These are phyloP conservation scores for Dactylellina leptospora DNA, from an alignment of 2,329 filamentous ascomycete species.

Conservation along the genomic window DNA sequence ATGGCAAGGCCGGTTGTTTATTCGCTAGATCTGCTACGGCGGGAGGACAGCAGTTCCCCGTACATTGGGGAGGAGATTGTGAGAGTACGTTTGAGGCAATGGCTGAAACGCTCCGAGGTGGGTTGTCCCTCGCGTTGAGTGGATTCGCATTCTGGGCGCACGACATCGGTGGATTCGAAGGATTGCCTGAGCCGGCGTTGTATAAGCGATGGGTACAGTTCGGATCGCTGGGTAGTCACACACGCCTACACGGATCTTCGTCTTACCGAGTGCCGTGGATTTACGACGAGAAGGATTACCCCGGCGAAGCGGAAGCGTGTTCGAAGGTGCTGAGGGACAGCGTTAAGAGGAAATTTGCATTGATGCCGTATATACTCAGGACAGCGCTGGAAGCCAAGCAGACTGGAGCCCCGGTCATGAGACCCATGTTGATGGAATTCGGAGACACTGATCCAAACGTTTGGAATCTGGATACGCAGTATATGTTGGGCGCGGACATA, in stretches of 20 bases:
- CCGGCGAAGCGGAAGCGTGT: conserved; percentile 63
- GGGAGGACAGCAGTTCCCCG: conserved; percentile 74
- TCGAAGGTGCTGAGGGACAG: conserved; percentile 66
- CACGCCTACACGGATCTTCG: conserved; percentile 73
- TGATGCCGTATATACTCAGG: conserved; percentile 69
- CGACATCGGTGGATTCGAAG: conserved; percentile 78
- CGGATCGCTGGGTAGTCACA: conserved; percentile 75
- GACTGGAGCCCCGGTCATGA: conserved; percentile 70
- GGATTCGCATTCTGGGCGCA: conserved; percentile 75
- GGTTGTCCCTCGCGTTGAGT: conserved; percentile 70
- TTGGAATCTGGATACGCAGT: conserved; percentile 75
- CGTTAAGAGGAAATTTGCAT: conserved; percentile 66
- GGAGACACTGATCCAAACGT: conserved; percentile 72
- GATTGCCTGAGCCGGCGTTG: conserved; percentile 71
- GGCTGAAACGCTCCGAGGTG: conserved; percentile 74
- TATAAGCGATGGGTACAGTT: conserved; percentile 84
- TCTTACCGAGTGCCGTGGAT: conserved; percentile 80
- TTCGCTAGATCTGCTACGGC: conserved; percentile 75
- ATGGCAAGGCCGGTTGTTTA: conserved; percentile 68
- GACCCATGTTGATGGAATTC: conserved; percentile 75
- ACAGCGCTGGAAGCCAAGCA: conserved; percentile 65
- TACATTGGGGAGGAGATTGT: conserved; percentile 78
- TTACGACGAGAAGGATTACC: conserved; percentile 68
- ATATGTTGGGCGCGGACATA: conserved; percentile 74
- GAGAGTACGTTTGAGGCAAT: conserved; percentile 77